Evolutionary conservation across 257 asterid species (phyloP).

Genomic region (Coffea canephora): DNA sequence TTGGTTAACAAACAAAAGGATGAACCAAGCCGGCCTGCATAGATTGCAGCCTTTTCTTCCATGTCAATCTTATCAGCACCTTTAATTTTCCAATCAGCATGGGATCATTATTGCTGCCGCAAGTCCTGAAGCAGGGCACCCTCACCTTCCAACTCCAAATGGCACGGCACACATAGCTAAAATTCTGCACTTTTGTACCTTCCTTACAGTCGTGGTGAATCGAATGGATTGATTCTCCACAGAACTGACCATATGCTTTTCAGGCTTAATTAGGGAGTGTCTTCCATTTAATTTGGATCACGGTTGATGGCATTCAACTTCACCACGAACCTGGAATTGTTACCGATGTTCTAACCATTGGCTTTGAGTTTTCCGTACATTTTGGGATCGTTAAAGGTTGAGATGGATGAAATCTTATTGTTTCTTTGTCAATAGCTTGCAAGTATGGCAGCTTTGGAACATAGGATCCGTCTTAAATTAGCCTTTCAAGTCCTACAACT

Average conservation of each 20-base stretch:
- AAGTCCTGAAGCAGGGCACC: slow-evolving; percentile 29
- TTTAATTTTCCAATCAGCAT: too few species aligned
- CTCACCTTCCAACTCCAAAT: slow-evolving; percentile 34
- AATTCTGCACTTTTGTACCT: slow-evolving; percentile 28
- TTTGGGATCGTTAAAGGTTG: slow-evolving; percentile 23
- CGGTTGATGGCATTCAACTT: slow-evolving; percentile 25
- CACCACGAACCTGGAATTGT: slow-evolving; percentile 19
- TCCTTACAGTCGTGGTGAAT: slow-evolving; percentile 19
- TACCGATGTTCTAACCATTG: slow-evolving; percentile 22
- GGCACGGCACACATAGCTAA: slow-evolving; percentile 22
- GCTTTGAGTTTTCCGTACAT: slow-evolving; percentile 27
- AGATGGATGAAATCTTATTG: slow-evolving; percentile 16
- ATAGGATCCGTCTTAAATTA: slow-evolving; percentile 22
- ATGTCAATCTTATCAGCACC: slow-evolving; percentile 22
- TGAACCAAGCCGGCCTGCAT: slow-evolving; percentile 31
- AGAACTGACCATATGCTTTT: slow-evolving; percentile 11
- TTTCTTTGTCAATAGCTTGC: neutral
- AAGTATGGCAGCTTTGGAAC: neutral
- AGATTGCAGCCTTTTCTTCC: slow-evolving; percentile 33
- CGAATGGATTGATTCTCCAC: slow-evolving; percentile 2
- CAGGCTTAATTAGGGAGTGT: slow-evolving; percentile 21
- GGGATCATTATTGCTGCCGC: slow-evolving; percentile 15
- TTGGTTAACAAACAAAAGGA: slow-evolving; percentile 28
- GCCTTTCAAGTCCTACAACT: slow-evolving; percentile 16
- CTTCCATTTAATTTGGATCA: slow-evolving; percentile 24